phyloP scores from a whole-genome alignment of 305 asterid species.

The Fraxinus floribunda region DNA sequence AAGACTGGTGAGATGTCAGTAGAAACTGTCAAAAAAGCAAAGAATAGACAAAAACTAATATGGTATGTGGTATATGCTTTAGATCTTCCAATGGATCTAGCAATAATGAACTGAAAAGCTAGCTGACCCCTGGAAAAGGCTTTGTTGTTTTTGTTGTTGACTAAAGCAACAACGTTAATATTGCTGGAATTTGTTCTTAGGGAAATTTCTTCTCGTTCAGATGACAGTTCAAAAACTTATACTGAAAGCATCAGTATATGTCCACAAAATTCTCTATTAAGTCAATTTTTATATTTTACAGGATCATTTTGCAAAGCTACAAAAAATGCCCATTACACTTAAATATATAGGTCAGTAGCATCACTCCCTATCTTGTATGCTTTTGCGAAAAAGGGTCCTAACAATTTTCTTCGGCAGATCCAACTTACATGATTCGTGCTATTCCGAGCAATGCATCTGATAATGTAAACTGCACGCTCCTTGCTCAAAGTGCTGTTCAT shows the following conservation, averaged over 20 bases:
- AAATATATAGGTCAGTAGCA: constrained; percentile 64
- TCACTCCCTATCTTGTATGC: background rate
- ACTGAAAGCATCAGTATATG: background rate
- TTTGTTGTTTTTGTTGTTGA: background rate
- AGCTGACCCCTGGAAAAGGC: background rate
- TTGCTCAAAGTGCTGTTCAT: constrained; percentile 85
- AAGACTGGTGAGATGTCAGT: background rate
- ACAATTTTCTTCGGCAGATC: constrained; percentile 45
- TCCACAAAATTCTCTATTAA: background rate
- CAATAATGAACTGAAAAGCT: background rate
- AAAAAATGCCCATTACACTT: constrained; percentile 51
- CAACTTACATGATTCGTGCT: constrained; percentile 83
- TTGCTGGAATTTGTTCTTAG: background rate
- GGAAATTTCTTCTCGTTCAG: background rate
- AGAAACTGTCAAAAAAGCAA: background rate
- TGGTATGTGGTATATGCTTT: background rate
- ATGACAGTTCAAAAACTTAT: background rate
- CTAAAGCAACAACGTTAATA: background rate
- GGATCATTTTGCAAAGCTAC: constrained; percentile 49
- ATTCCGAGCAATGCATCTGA: constrained; percentile 85
- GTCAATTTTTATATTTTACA: constrained; percentile 26
- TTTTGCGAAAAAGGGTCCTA: constrained; percentile 15
- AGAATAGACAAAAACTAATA: background rate
- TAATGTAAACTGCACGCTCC: constrained; percentile 71
- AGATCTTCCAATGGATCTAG: background rate